Percentiles rank a stretch among this genome's conserved stretches.
Conservation (phyloP, 75 land plant genomes). For the Larix kaempferi region DNA sequence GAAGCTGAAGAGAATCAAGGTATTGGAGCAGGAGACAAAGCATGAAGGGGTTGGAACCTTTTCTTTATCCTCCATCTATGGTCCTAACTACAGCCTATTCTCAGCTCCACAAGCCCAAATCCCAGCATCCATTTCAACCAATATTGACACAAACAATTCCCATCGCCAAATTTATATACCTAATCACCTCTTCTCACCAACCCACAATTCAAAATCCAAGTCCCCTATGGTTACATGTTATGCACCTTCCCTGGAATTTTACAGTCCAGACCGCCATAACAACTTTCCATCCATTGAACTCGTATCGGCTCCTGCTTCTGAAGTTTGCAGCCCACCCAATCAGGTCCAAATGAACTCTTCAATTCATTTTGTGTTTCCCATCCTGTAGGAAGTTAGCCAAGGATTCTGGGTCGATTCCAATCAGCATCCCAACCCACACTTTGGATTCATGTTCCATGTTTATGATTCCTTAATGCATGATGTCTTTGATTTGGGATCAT, state of each 20-base stretch:
- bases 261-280: conserved; percentile 6
- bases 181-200: not conserved
- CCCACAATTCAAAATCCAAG: not conserved
- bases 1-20: no score
- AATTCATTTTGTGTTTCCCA: not conserved
- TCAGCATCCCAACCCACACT: not conserved
- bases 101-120: not conserved
- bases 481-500: conserved; percentile 6
- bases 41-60: no score
- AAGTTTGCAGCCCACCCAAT: conserved; percentile 1
- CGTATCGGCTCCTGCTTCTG: conserved; percentile 3
- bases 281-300: not conserved
- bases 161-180: not conserved
- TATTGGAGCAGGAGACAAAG: no score
- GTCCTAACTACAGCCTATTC: not conserved
- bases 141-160: no score
- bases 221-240: not conserved
- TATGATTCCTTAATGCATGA: conserved; percentile 6
- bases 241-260: conserved; percentile 12
- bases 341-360: not conserved
- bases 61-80: not conserved
- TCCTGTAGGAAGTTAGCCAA: conserved; percentile 9
- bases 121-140: not conserved
- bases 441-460: conserved; percentile 5
- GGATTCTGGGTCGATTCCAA: conserved; percentile 13